A percentile compares a stretch with the other conserved stretches of the same genome.
These are phyloP conservation scores for Lophium mytilinum DNA, from an alignment of 495 filamentous ascomycete genomes.

Conservation along the genomic window DNA sequence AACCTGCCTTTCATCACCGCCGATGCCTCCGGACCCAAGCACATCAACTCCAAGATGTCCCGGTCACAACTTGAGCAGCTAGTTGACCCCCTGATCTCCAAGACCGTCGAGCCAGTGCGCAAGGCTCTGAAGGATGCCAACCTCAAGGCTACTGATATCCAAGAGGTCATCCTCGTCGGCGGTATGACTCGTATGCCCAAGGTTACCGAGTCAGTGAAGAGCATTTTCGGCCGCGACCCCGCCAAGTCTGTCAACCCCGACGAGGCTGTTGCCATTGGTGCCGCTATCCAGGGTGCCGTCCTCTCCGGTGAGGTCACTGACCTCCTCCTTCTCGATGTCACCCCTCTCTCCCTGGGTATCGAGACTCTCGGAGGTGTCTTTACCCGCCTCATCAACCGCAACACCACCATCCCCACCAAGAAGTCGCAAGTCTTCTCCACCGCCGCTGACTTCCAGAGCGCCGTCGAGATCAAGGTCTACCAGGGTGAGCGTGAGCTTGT, in stretches of 20 bases:
- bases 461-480: slow-evolving; percentile 99
- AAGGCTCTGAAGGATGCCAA: slow-evolving; percentile 97
- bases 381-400: slow-evolving; percentile 98
- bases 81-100: slow-evolving; percentile 82
- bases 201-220: slow-evolving; percentile 94
- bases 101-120: slow-evolving; percentile 84
- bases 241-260: slow-evolving; percentile 99
- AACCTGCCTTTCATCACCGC: slow-evolving; percentile 99
- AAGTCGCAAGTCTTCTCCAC: slow-evolving; percentile 99
- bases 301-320: slow-evolving; percentile 95
- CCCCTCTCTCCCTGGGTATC: slow-evolving; percentile 96
- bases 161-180: slow-evolving; percentile 97
- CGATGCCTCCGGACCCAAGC: slow-evolving; percentile 87
- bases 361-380: slow-evolving; percentile 99
- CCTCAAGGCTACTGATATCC: slow-evolving; percentile 89
- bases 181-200: slow-evolving; percentile 99
- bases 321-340: slow-evolving; percentile 92
- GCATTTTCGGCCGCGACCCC: slow-evolving; percentile 94
- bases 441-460: slow-evolving; percentile 97
- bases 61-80: slow-evolving; percentile 87
- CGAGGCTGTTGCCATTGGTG: slow-evolving; percentile 97
- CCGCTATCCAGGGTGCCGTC: slow-evolving; percentile 95
- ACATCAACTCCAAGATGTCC: slow-evolving; percentile 94
- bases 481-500: slow-evolving; percentile 99
- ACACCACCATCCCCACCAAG: slow-evolving; percentile 99